Evolutionary conservation across 2,329 filamentous ascomycete genomes (phyloP).

Genomic region (Xylaria arbuscula): DNA sequence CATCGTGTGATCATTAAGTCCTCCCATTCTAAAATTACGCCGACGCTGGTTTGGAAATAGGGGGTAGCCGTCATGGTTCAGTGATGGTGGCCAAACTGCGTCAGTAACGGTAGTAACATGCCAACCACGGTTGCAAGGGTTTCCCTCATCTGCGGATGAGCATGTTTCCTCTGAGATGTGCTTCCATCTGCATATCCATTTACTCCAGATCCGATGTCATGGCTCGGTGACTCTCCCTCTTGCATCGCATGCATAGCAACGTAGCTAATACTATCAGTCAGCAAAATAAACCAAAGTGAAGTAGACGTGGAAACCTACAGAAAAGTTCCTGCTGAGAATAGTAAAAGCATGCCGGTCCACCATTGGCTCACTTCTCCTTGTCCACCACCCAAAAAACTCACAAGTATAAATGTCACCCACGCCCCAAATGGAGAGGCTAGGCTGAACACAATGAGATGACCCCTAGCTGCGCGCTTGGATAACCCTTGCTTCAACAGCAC

Average conservation of each 20-base stretch:
- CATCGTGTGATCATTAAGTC: constrained; percentile 35
- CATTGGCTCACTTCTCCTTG: constrained; percentile 75
- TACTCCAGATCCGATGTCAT: constrained; percentile 60
- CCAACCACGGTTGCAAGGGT: constrained; percentile 77
- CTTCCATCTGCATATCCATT: constrained; percentile 67
- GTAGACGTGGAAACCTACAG: constrained; percentile 69
- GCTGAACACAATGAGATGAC: constrained; percentile 90
- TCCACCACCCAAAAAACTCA: constrained; percentile 76
- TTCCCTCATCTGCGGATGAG: constrained; percentile 72
- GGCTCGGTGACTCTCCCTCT: constrained; percentile 69
- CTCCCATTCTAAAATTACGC: constrained; percentile 32
- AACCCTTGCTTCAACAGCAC: constrained; percentile 91
- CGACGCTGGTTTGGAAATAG: constrained; percentile 34
- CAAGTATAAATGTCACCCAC: constrained; percentile 81
- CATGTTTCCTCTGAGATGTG: constrained; percentile 61
- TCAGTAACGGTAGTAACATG: constrained; percentile 81
- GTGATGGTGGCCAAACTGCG: constrained; percentile 82
- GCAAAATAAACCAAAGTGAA: neutral
- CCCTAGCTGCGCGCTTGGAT: constrained; percentile 84
- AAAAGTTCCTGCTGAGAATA: constrained; percentile 98
- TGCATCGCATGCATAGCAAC: constrained; percentile 99
- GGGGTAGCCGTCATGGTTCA: constrained; percentile 41
- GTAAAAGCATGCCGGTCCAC: constrained; percentile 90
- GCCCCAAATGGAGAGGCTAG: constrained; percentile 90
- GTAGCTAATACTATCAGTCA: constrained; percentile 67